phyloP scores from a whole-genome alignment of 164 flowering plant species.

The Platanus orientalis region DNA sequence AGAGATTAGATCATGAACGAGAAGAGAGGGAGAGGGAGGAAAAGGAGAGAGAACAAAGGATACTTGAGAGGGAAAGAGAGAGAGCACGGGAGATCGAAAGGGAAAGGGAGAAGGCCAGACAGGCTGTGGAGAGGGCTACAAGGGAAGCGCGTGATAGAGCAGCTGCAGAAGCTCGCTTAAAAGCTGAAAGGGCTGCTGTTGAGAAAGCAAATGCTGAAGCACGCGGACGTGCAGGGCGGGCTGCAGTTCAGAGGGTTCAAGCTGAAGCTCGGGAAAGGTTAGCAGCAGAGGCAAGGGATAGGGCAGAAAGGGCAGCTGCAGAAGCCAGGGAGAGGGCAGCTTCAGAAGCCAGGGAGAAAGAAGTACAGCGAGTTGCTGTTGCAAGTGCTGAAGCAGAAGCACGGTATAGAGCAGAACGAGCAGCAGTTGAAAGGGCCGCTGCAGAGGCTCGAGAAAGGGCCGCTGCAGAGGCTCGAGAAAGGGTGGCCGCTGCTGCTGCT shows the following conservation, averaged over 20 bases:
- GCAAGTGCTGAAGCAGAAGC: conserved; percentile 57
- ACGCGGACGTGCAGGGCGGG: conserved; percentile 72
- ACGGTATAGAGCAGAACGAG: conserved; percentile 60
- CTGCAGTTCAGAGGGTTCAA: conserved; percentile 90
- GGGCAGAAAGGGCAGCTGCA: conserved; percentile 79
- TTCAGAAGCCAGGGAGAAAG: conserved; percentile 8
- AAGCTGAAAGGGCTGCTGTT: conserved; percentile 71
- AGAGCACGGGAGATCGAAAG: conserved; percentile 37
- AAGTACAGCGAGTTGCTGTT: conserved; percentile 42
- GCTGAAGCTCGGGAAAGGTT: conserved; percentile 93
- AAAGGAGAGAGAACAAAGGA: conserved; percentile 54
- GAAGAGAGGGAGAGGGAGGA: conserved; percentile 64
- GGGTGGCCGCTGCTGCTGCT: conserved; percentile 51
- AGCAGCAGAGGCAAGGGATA: conserved; percentile 70
- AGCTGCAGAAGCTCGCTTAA: conserved; percentile 61
- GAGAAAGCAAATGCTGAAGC: conserved; percentile 57
- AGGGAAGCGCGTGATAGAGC: conserved; percentile 81
- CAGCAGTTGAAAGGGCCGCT: conserved; percentile 73
- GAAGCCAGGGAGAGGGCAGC: conserved; percentile 69
- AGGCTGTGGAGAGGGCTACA: conserved; percentile 85
- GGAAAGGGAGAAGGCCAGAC: conserved; percentile 52
- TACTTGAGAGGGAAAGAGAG: conserved; percentile 54
- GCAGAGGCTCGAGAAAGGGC: conserved; percentile 79
- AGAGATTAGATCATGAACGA: conserved; percentile 51
- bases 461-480: conserved; percentile 64